A percentile compares a stretch with the other conserved stretches of the same genome.
Conservation (phyloP, 345 rosid genomes). For the Psidium friedrichsthalianum region DNA sequence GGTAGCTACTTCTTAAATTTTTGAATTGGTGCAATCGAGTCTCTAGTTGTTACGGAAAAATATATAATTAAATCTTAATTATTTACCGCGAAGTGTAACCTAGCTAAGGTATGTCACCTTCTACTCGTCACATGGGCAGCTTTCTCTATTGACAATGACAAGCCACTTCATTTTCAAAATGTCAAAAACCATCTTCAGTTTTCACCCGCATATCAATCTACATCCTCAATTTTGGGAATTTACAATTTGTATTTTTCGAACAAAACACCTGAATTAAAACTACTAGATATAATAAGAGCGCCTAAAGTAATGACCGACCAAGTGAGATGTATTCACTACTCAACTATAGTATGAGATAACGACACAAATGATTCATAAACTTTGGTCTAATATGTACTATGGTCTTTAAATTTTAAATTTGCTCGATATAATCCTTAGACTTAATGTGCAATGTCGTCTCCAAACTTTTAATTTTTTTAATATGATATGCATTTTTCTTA, state of each 20-base stretch:
- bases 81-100: not conserved
- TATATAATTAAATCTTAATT: not conserved
- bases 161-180: not conserved
- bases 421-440: too few species aligned
- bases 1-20: not conserved
- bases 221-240: not conserved
- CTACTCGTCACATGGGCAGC: not conserved
- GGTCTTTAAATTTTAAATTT: too few species aligned
- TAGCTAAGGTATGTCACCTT: not conserved
- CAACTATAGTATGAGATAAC: not conserved
- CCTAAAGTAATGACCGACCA: not conserved
- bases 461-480: too few species aligned
- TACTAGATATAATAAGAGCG: not conserved
- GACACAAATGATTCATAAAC: too few species aligned
- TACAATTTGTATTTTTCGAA: not conserved
- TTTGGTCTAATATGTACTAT: too few species aligned
- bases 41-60: fast-evolving
- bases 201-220: not conserved
- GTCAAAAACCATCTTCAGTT: not conserved
- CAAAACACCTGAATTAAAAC: not conserved
- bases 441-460: too few species aligned
- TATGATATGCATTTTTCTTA: too few species aligned
- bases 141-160: not conserved
- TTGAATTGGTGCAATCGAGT: not conserved
- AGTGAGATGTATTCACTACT: not conserved